Evolutionary conservation across 148 eudicot genomes (phyloP).

Genomic region (Rheum nobile): DNA sequence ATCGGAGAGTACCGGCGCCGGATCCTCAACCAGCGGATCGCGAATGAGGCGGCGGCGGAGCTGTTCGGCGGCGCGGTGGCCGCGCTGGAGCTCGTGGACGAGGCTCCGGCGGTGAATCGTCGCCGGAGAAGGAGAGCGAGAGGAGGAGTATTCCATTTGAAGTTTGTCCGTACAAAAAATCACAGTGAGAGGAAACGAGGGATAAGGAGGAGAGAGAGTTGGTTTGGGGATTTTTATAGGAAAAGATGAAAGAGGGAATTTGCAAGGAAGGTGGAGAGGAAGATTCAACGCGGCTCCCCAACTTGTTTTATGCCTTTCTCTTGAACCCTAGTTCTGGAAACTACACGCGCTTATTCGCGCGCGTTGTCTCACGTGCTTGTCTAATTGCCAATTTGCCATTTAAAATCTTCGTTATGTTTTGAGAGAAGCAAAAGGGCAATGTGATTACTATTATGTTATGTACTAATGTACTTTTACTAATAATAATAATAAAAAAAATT

Average conservation of each 20-base stretch:
- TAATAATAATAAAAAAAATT: neutral
- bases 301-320: neutral
- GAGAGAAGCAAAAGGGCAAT: neutral
- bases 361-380: neutral
- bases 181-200: neutral
- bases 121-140: neutral
- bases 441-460: neutral
- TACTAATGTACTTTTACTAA: neutral
- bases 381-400: neutral
- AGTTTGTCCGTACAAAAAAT: neutral
- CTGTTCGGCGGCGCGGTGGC: neutral
- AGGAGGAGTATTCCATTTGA: neutral
- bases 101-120: neutral
- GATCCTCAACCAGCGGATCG: neutral
- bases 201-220: neutral
- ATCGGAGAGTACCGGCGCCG: neutral
- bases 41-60: neutral
- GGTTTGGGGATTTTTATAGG: neutral
- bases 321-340: neutral
- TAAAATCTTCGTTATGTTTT: neutral
- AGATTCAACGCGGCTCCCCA: neutral
- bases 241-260: neutral
- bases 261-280: neutral
- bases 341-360: neutral
- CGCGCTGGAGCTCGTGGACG: neutral